These are phyloP conservation scores for Pascua sp. DNA, from an alignment of 1,284 basidiomycete species.

Conservation along the genomic window DNA sequence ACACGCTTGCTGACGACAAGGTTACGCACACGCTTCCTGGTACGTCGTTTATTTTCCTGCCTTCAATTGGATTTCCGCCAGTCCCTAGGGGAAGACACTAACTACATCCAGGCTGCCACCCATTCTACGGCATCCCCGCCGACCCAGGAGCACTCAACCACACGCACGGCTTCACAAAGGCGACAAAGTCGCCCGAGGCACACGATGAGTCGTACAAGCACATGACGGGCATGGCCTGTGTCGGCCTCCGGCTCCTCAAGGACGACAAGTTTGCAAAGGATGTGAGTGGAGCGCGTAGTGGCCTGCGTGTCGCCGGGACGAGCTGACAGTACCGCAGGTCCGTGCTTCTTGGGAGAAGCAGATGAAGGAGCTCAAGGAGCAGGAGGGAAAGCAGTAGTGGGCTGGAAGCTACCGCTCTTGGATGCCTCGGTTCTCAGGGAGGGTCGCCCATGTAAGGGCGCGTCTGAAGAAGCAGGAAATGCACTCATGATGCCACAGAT, in stretches of 20 bases:
- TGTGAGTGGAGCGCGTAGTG: neutral
- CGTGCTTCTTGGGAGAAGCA: slow-evolving; percentile 21
- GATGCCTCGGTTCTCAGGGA: too few relatives aligned
- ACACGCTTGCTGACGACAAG: neutral
- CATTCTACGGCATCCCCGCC: slow-evolving; percentile 20
- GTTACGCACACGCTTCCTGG: too few relatives aligned
- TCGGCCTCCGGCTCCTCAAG: slow-evolving; percentile 37
- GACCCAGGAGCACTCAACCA: slow-evolving; percentile 23
- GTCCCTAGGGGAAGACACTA: slow-evolving; percentile 1
- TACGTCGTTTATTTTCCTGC: too few relatives aligned
- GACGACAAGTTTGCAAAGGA: slow-evolving; percentile 41
- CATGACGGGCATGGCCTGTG: slow-evolving; percentile 38
- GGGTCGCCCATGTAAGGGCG: too few relatives aligned
- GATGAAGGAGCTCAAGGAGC: slow-evolving; percentile 11
- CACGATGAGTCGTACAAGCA: slow-evolving; percentile 36
- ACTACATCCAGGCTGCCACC: slow-evolving; percentile 23
- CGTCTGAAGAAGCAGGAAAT: too few relatives aligned
- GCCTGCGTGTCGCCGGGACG: slow-evolving; percentile 6
- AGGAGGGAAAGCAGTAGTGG: neutral
- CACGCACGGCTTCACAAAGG: slow-evolving; percentile 26
- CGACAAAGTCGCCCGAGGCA: slow-evolving; percentile 16
- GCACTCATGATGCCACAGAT: too few relatives aligned
- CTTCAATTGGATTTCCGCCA: too few relatives aligned
- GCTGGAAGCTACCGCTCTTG: neutral
- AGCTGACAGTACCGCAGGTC: slow-evolving; percentile 5